Evolutionary conservation across 192 early-diverging fungal species (phyloP).

Genomic region (Linnemannia elongata): DNA sequence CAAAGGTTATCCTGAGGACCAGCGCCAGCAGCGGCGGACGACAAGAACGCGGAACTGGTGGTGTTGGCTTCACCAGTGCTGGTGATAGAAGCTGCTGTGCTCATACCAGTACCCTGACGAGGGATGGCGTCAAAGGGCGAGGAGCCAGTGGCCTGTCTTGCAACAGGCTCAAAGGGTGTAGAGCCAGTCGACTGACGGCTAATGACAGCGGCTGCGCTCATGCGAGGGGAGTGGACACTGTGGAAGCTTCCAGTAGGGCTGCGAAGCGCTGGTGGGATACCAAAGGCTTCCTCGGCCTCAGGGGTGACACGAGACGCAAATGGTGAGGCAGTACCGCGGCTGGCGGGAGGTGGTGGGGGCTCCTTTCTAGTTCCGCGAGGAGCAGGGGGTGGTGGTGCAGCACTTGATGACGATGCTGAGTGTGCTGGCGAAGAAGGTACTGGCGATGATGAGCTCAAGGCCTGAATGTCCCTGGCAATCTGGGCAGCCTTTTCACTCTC

Average conservation of each 20-base stretch:
- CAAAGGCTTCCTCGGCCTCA: slow-evolving; percentile 53
- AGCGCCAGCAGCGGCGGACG: background rate
- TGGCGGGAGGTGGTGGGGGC: slow-evolving; percentile 53
- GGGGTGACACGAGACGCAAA: slow-evolving; percentile 21
- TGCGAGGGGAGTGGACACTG: slow-evolving; percentile 26
- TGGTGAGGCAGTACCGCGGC: slow-evolving; percentile 30
- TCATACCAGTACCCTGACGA: slow-evolving; percentile 44
- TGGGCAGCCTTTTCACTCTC: slow-evolving; percentile 43
- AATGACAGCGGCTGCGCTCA: slow-evolving; percentile 6
- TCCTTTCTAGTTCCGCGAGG: slow-evolving; percentile 54
- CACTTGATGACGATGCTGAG: background rate
- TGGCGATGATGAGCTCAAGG: background rate
- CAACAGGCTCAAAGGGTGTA: slow-evolving; percentile 34
- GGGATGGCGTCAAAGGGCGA: slow-evolving; percentile 31
- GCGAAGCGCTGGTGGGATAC: slow-evolving; percentile 49
- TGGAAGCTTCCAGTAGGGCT: slow-evolving; percentile 55
- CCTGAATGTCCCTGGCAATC: slow-evolving; percentile 30
- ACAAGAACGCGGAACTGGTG: slow-evolving; percentile 4
- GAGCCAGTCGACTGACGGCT: slow-evolving; percentile 54
- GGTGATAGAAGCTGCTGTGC: slow-evolving; percentile 16
- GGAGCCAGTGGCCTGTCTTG: slow-evolving; percentile 34
- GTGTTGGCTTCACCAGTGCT: slow-evolving; percentile 5
- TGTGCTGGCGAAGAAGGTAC: slow-evolving; percentile 8
- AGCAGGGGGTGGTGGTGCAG: slow-evolving; percentile 37
- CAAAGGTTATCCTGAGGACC: slow-evolving; percentile 28